Percentiles rank a stretch among this genome's conserved stretches.
Conservation (phyloP, 1,284 basidiomycete genomes). For the Vanrija humicola region DNA sequence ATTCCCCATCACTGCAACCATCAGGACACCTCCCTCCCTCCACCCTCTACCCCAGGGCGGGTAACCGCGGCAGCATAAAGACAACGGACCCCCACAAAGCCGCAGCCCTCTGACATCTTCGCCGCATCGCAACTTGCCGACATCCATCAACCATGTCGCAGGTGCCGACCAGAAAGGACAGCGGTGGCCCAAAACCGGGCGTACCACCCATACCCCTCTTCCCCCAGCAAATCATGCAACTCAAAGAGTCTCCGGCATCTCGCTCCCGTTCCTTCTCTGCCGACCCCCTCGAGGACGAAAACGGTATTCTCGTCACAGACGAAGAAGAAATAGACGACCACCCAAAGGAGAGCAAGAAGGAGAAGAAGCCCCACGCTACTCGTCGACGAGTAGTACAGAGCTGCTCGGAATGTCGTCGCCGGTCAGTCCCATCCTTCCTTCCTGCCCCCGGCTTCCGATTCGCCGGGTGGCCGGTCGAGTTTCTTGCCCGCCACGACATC, state of each 20-base stretch:
- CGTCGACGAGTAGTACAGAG: conserved; percentile 48
- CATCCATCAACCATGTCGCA: conserved; percentile 23
- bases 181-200: conserved; percentile 21
- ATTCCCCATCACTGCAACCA: too few relatives aligned
- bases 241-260: conserved; percentile 20
- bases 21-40: too few relatives aligned
- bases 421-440: conserved; percentile 7
- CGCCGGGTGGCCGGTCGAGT: neutral
- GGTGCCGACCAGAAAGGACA: conserved; percentile 25
- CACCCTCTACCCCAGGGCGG: too few relatives aligned
- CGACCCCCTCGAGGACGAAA: conserved; percentile 14
- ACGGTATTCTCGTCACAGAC: conserved; percentile 9
- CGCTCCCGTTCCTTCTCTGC: conserved; percentile 6
- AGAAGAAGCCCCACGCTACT: conserved; percentile 41
- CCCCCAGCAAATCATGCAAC: conserved; percentile 31
- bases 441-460: neutral
- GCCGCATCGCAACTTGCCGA: too few relatives aligned
- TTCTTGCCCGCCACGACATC: neutral
- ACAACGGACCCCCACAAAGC: too few relatives aligned
- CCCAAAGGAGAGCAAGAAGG: conserved; percentile 25
- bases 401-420: conserved; percentile 49
- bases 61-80: too few relatives aligned
- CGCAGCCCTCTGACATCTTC: too few relatives aligned
- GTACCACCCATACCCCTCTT: conserved; percentile 34
- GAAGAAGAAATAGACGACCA: conserved; percentile 23